phyloP scores from a whole-genome alignment of 176 grass and related monocot genomes.

The Eleusine coracana region DNA sequence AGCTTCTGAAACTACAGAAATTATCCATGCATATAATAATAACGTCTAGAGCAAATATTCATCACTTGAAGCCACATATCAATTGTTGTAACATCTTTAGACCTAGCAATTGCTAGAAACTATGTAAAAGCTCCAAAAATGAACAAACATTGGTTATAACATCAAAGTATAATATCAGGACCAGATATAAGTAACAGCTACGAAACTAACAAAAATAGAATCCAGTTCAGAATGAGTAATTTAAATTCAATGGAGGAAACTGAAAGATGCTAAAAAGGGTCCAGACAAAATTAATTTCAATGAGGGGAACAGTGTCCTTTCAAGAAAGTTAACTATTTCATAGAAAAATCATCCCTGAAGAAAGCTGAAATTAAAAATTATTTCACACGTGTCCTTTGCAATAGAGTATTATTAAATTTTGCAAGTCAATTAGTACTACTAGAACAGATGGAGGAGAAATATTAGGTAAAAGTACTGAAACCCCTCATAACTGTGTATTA shows the following conservation, averaged over 20 bases:
- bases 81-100: background rate
- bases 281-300: background rate
- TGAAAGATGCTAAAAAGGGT: slow-evolving; percentile 11
- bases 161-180: background rate
- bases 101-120: background rate
- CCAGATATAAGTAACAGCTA: background rate
- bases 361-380: background rate
- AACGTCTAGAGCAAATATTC: background rate
- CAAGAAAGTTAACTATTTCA: background rate
- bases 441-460: slow-evolving; percentile 13
- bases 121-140: background rate
- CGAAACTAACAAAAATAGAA: background rate
- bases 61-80: background rate
- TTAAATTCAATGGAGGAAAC: background rate
- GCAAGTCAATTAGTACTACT: slow-evolving; percentile 1
- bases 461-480: slow-evolving; percentile 6
- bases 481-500: slow-evolving; percentile 37
- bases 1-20: background rate
- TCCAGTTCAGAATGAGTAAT: slow-evolving; percentile 21
- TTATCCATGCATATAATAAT: background rate
- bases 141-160: background rate
- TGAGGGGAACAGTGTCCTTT: background rate
- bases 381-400: background rate
- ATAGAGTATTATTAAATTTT: background rate
- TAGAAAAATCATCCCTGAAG: background rate